Conservation (phyloP, 108 stramenopile species). For the Stephanodiscus minutulus region DNA sequence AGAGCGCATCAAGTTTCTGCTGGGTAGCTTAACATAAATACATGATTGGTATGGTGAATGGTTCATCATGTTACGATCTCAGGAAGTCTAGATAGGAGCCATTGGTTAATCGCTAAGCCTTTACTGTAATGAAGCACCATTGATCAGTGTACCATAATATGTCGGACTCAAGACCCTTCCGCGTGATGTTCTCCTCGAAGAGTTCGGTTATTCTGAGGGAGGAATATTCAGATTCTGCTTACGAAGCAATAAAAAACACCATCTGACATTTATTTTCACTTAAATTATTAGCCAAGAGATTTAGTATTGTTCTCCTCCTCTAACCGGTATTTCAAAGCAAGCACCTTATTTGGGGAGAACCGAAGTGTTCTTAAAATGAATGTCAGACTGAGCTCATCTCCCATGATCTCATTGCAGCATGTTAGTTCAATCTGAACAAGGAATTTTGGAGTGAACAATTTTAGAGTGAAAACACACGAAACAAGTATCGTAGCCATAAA, state of each 20-base stretch:
- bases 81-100: not conserved
- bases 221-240: no score
- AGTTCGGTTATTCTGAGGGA: no score
- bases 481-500: not conserved
- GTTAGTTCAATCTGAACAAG: constrained; percentile 41
- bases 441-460: not conserved
- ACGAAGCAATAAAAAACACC: no score
- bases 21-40: not conserved
- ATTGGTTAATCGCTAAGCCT: not conserved
- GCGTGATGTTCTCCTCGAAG: no score
- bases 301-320: constrained; percentile 6
- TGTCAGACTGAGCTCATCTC: constrained; percentile 61
- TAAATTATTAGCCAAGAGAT: no score
- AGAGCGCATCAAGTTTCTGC: not conserved
- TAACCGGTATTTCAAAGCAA: constrained; percentile 44
- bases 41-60: no score
- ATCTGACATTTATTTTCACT: no score
- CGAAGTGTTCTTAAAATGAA: constrained; percentile 56
- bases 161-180: no score
- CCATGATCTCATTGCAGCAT: constrained; percentile 51
- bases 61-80: no score
- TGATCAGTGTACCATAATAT: no score
- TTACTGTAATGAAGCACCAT: not conserved
- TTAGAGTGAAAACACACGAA: not conserved
- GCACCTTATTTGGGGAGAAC: constrained; percentile 34